Percentiles rank a stretch among this genome's conserved stretches.
Conservation (phyloP, 805 yeast species). For the Lachancea waltii region DNA sequence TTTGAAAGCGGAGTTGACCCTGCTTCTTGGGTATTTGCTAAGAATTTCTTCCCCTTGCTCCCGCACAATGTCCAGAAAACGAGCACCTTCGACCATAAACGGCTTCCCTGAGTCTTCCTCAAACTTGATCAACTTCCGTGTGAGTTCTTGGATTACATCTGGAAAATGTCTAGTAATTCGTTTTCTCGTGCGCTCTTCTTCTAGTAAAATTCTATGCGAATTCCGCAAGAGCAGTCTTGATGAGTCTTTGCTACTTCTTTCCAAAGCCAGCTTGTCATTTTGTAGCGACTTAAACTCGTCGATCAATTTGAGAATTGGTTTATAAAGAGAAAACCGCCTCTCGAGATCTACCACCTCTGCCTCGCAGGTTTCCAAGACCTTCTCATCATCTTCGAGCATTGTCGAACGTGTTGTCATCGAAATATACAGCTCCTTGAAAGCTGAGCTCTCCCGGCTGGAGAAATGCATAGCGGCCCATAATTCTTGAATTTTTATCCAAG, state of each 20-base stretch:
- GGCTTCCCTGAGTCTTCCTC: constrained; percentile 37
- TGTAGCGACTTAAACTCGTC: constrained; percentile 49
- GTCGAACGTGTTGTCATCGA: constrained; percentile 11
- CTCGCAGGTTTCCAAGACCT: constrained; percentile 57
- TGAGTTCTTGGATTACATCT: constrained; percentile 46
- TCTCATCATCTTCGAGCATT: constrained; percentile 46
- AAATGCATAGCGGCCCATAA: constrained; percentile 60
- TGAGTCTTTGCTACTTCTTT: constrained; percentile 69
- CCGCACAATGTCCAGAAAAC: constrained; percentile 25
- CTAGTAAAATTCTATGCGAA: constrained; percentile 68
- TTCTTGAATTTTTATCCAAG: constrained; percentile 51
- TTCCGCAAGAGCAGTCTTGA: constrained; percentile 68
- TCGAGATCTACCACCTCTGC: constrained; percentile 49
- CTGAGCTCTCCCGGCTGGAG: constrained; percentile 42
- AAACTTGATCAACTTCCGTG: constrained; percentile 41
- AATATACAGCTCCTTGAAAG: constrained; percentile 37
- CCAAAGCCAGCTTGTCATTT: constrained; percentile 55
- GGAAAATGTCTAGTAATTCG: constrained; percentile 66
- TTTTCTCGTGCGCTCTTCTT: constrained; percentile 74
- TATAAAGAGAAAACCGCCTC: constrained; percentile 42
- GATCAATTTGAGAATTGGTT: constrained; percentile 51
- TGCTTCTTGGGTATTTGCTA: constrained; percentile 30
- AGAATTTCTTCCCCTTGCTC: constrained; percentile 30
- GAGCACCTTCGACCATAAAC: constrained; percentile 27
- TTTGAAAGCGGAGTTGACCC: constrained; percentile 14